Conservation (phyloP, 2,329 filamentous ascomycete species). For the Corynespora cassiicola region DNA sequence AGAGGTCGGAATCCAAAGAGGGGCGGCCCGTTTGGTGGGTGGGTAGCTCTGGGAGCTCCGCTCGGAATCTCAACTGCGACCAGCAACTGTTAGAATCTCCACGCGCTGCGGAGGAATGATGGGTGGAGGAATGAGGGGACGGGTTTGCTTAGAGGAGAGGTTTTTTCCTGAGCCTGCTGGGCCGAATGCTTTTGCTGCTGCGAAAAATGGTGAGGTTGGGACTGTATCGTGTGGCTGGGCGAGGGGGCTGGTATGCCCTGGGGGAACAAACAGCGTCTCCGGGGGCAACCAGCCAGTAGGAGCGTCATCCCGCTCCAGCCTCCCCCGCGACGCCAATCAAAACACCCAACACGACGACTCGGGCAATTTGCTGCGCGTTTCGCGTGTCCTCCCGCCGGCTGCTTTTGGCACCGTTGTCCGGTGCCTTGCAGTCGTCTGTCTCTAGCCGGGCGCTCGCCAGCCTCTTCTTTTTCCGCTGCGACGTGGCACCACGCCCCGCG, state of each 20-base stretch:
- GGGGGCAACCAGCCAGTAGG: constrained; percentile 24
- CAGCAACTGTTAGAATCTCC: constrained; percentile 39
- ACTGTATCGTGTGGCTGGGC: constrained; percentile 31
- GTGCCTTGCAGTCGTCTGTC: constrained; percentile 1
- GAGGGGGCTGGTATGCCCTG: constrained; percentile 28
- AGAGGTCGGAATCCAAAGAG: constrained; percentile 22
- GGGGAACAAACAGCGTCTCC: constrained; percentile 18
- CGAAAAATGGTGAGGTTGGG: constrained; percentile 42
- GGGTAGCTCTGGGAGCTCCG: constrained; percentile 33
- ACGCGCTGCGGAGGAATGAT: constrained; percentile 21
- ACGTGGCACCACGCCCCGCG: constrained; percentile 17
- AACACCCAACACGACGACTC: background rate
- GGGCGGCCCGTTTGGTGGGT: constrained; percentile 21
- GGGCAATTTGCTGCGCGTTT: constrained; percentile 3
- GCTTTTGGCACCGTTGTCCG: constrained; percentile 8
- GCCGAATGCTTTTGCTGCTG: constrained; percentile 38
- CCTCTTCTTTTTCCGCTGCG: constrained; percentile 15
- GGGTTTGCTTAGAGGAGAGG: constrained; percentile 41
- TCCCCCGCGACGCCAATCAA: constrained; percentile 9
- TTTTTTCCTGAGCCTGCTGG: constrained; percentile 34
- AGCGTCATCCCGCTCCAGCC: constrained; percentile 18
- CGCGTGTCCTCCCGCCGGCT: background rate
- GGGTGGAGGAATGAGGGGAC: constrained; percentile 24
- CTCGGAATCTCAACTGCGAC: constrained; percentile 40
- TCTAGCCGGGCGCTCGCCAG: constrained; percentile 13